Base-by-base conservation (phyloP, 2,329 filamentous ascomycete genomes). In the Penicillium vulpinum region DNA sequence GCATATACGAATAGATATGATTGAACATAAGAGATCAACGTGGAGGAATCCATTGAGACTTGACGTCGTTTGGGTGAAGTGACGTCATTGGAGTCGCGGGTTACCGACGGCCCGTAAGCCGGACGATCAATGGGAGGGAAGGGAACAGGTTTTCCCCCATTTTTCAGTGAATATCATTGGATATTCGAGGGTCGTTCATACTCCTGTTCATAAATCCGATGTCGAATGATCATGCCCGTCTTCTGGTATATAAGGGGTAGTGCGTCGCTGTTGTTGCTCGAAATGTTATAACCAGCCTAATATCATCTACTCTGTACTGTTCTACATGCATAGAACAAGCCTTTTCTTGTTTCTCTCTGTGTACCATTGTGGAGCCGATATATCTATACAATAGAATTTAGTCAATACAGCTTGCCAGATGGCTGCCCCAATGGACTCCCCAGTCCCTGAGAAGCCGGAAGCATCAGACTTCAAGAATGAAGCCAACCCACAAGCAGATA, bases 361-460 rank as follows among this genome's bases (percentile, higher is more conserved):
- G 29, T 51, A 16, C 38, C 15, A 26, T 44, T 44, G 16, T 26
- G 10, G 2, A n/a, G 2, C 21, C 2, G 2, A 26, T 26, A 31
- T 21, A 49, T 15, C 21, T n/a, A 46, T 22, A 44, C 10, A 45
- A 33, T 45, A 52, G 47, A 24, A 9, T 24, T 18, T 15, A 24
- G 16, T 22, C 16, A 26, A 40, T 5, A 16, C 28, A 31, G 11
- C n/a, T 8, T 51, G 21, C 38, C 48, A 38, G 28, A 64, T 60
- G 59, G 59, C 46, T 53, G 10, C 36, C n/a, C 18, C 55, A 2
- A 39, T 24, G 5, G 28, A 58, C 24, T 28, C 57, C 2, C 35
- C 56, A 33, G 41, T 60, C 18, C 51, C 51, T 18, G 61, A 62
- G 45, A 64, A 60, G 54, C 51, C 50, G 11, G 40, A 58, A 4